A percentile compares a stretch with the other conserved stretches of the same genome.
phyloP scores from a whole-genome alignment of 73 alveolate genomes.

The Paramecium sonneborni region DNA sequence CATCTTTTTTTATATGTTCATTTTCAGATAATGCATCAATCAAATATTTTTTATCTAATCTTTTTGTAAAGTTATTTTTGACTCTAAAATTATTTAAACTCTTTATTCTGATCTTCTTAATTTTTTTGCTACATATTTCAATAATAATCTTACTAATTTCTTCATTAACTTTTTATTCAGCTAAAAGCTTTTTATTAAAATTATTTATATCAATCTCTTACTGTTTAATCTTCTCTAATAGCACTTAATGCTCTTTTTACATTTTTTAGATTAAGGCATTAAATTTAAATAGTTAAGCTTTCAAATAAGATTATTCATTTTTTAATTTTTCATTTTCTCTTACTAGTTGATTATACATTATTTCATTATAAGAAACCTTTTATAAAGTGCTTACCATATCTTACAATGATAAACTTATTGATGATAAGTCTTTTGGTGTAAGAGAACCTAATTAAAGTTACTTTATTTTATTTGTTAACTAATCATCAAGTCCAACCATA shows the following conservation, averaged over 20 bases:
- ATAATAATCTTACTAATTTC: neutral
- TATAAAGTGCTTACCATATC: slow-evolving; percentile 32
- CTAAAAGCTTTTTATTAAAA: neutral
- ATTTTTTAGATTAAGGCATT: neutral
- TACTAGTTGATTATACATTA: neutral
- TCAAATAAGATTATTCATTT: neutral
- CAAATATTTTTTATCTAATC: neutral
- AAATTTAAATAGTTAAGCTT: neutral
- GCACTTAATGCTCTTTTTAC: neutral
- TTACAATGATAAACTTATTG: neutral
- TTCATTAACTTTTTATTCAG: neutral
- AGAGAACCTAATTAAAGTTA: neutral
- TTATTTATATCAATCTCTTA: neutral
- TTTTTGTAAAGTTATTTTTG: slow-evolving; percentile 33
- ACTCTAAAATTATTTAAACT: slow-evolving; percentile 23
- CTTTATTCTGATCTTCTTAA: slow-evolving; percentile 42
- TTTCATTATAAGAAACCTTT: slow-evolving; percentile 35
- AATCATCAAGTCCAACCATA: slow-evolving; percentile 31
- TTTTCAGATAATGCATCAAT: slow-evolving; percentile 52
- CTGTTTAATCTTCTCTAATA: neutral
- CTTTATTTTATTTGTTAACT: neutral
- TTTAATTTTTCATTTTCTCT: slow-evolving; percentile 45
- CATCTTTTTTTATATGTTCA: slow-evolving; percentile 42
- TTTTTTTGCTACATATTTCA: neutral
- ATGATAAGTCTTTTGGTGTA: neutral